Conservation (phyloP, 768 basidiomycete species). For the Mrakia gelida region DNA sequence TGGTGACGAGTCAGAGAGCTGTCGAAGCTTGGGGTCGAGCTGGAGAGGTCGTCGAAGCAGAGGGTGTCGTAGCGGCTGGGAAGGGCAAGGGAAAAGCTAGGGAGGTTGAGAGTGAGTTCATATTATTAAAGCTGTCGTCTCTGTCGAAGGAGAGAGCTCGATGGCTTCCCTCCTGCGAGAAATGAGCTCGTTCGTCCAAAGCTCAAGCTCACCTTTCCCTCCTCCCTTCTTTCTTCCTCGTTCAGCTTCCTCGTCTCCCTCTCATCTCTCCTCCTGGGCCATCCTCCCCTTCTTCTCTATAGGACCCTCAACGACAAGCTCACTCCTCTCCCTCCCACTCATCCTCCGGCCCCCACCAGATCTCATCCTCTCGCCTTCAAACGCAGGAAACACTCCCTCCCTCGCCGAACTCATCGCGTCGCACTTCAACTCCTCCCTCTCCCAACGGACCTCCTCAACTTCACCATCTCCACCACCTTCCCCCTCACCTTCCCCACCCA, state of each 20-base stretch:
- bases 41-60: constrained; percentile 34
- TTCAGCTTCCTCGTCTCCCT: background rate
- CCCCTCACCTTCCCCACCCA: background rate
- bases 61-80: background rate
- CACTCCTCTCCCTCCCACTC: background rate
- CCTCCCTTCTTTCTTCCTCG: background rate
- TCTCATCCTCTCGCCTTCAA: background rate
- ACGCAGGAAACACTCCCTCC: constrained; percentile 30
- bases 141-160: background rate
- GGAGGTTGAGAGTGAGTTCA: background rate
- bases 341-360: background rate
- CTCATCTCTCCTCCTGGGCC: background rate
- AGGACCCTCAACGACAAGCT: constrained; percentile 22
- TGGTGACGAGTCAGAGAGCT: constrained; percentile 73
- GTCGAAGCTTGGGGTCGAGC: constrained; percentile 65
- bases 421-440: background rate
- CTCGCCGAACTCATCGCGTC: constrained; percentile 21
- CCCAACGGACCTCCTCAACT: background rate
- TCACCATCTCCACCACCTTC: background rate
- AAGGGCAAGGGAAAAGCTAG: constrained; percentile 18
- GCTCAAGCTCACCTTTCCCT: background rate
- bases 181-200: too few relatives aligned
- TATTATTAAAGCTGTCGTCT: background rate
- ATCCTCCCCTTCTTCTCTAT: constrained; percentile 26
- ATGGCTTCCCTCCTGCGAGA: too few relatives aligned